Conservation (phyloP, 2,329 filamentous ascomycete genomes). For the Exophiala bonariae region DNA sequence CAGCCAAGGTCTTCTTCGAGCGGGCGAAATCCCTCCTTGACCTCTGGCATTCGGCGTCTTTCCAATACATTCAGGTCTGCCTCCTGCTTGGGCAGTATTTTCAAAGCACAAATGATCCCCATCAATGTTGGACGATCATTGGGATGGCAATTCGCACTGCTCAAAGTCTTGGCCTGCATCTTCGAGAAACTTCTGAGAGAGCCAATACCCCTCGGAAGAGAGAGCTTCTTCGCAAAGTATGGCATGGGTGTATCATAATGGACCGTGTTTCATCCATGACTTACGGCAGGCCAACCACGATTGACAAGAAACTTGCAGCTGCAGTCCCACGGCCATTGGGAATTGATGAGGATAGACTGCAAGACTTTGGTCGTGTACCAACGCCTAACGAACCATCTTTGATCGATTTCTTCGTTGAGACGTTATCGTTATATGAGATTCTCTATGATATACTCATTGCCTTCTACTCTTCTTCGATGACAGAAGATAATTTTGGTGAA, state of each 20-base stretch:
- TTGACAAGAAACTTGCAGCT: slow-evolving; percentile 31
- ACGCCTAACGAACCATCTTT: slow-evolving; percentile 24
- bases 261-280: slow-evolving; percentile 40
- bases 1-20: slow-evolving; percentile 44
- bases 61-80: slow-evolving; percentile 48
- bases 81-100: slow-evolving; percentile 51
- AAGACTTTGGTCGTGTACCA: not conserved
- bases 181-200: slow-evolving; percentile 39
- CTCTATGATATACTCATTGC: slow-evolving; percentile 35
- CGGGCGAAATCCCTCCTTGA: slow-evolving; percentile 45
- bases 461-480: slow-evolving; percentile 5
- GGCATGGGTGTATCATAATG: slow-evolving; percentile 40
- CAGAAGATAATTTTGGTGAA: not conserved
- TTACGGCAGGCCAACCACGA: slow-evolving; percentile 39
- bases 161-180: slow-evolving; percentile 48
- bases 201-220: slow-evolving; percentile 30
- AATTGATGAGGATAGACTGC: slow-evolving; percentile 36
- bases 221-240: slow-evolving; percentile 29
- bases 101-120: slow-evolving; percentile 49
- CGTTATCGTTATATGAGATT: slow-evolving; percentile 37
- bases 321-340: slow-evolving; percentile 32
- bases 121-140: slow-evolving; percentile 53
- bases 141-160: slow-evolving; percentile 49
- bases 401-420: slow-evolving; percentile 35
- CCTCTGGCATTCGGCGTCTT: slow-evolving; percentile 44